These are phyloP conservation scores for Penicillium daleae DNA, from an alignment of 495 filamentous ascomycete genomes.

Conservation along the genomic window DNA sequence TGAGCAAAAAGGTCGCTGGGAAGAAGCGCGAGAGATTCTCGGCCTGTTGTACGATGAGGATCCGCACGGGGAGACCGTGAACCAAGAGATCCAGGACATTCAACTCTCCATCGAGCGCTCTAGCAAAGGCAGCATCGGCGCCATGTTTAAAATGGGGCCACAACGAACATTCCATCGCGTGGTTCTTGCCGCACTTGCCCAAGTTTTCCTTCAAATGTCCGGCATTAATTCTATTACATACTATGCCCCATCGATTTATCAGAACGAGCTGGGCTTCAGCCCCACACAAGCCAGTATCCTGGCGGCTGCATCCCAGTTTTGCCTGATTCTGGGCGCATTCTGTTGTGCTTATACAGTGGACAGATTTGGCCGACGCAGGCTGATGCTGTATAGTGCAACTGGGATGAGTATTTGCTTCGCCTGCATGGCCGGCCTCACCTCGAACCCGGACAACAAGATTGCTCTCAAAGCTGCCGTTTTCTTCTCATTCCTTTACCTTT, in stretches of 20 bases:
- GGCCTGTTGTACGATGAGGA: constrained; percentile 24
- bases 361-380: constrained; percentile 33
- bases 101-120: constrained; percentile 14
- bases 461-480: constrained; percentile 34
- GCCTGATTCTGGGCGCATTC: constrained; percentile 31
- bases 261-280: constrained; percentile 28
- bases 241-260: constrained; percentile 34
- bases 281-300: constrained; percentile 23
- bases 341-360: constrained; percentile 32
- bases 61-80: constrained; percentile 8
- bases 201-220: constrained; percentile 30
- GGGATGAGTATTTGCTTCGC: constrained; percentile 47
- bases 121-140: constrained; percentile 20
- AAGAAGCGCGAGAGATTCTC: constrained; percentile 19
- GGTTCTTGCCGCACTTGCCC: constrained; percentile 27
- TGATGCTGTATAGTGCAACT: constrained; percentile 42
- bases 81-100: constrained; percentile 23
- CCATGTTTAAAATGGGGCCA: constrained; percentile 25
- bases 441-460: not conserved
- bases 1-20: too few relatives aligned
- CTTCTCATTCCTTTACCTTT: constrained; percentile 53
- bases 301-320: constrained; percentile 27
- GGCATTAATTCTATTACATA: constrained; percentile 30
- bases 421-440: constrained; percentile 32
- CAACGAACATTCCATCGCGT: constrained; percentile 30